These are phyloP conservation scores for Penicillium olsonii DNA, from an alignment of 2,329 filamentous ascomycete genomes.

Conservation along the genomic window DNA sequence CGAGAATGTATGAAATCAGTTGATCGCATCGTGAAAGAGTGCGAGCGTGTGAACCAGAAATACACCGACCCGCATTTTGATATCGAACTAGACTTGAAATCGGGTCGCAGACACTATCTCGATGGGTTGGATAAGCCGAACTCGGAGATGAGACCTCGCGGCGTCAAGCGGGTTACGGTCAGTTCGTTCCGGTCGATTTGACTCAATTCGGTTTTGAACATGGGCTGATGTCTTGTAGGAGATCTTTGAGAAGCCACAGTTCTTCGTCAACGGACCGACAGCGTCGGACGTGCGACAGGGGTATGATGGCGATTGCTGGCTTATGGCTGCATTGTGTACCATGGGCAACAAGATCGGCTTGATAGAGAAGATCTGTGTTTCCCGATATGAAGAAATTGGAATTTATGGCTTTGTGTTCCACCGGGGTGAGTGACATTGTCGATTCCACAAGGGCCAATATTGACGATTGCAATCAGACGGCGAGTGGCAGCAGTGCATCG, in stretches of 20 bases:
- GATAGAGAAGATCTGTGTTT: slow-evolving; percentile 74
- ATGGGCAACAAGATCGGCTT: slow-evolving; percentile 71
- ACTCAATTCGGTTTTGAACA: too few species aligned
- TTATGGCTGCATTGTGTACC: slow-evolving; percentile 77
- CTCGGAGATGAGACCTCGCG: slow-evolving; percentile 60
- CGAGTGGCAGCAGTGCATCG: slow-evolving; percentile 88
- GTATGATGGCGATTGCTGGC: slow-evolving; percentile 79
- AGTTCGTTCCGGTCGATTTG: background rate
- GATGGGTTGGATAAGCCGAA: slow-evolving; percentile 46
- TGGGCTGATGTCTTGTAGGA: slow-evolving; percentile 53
- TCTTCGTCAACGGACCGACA: slow-evolving; percentile 75
- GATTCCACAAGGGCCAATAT: too few species aligned
- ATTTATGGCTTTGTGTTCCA: slow-evolving; percentile 87
- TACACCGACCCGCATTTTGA: slow-evolving; percentile 88
- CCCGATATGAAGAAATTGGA: slow-evolving; percentile 69
- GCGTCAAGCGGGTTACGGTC: slow-evolving; percentile 69
- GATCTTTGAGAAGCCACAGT: slow-evolving; percentile 74
- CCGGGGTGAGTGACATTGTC: slow-evolving; percentile 50
- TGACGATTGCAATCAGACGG: slow-evolving; percentile 58
- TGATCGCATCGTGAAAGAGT: slow-evolving; percentile 61
- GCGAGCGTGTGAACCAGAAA: slow-evolving; percentile 76
- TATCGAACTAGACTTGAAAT: slow-evolving; percentile 74
- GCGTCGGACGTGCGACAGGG: slow-evolving; percentile 80
- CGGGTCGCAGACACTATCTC: slow-evolving; percentile 54
- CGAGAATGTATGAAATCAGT: slow-evolving; percentile 66